phyloP scores from a whole-genome alignment of 2,329 filamentous ascomycete genomes.

The Talaromyces sp. region DNA sequence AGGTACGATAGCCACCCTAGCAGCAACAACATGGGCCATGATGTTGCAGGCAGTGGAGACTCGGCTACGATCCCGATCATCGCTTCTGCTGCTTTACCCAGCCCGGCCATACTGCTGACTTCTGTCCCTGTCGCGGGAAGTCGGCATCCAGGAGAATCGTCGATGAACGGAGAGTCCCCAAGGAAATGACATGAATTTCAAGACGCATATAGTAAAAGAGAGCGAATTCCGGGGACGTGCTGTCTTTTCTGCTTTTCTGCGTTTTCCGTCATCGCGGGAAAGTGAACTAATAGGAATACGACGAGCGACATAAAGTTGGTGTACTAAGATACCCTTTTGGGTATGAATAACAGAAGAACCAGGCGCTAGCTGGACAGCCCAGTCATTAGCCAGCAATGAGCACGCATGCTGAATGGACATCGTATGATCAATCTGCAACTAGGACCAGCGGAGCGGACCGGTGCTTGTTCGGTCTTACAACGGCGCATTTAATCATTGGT shows the following conservation, averaged over 20 bases:
- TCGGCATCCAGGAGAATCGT: neutral
- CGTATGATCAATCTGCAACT: neutral
- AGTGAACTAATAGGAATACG: neutral
- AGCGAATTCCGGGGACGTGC: neutral
- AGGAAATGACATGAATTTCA: neutral
- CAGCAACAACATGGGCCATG: conserved; percentile 1
- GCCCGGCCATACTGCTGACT: neutral
- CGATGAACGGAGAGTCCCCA: neutral
- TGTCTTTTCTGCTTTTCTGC: neutral
- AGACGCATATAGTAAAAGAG: neutral
- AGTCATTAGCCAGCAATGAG: neutral
- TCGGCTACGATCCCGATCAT: neutral
- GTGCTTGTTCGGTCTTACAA: neutral
- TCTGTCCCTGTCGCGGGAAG: neutral
- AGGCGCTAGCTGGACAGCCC: neutral
- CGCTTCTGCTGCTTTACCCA: neutral
- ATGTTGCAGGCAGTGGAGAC: neutral
- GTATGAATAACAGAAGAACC: neutral
- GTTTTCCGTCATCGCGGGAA: neutral
- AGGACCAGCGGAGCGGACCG: neutral
- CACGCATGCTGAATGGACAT: neutral
- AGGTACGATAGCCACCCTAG: neutral
- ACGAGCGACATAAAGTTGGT: neutral
- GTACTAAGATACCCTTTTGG: neutral
- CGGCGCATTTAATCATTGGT: too few species aligned